Evolutionary conservation across 2,329 filamentous ascomycete species (phyloP).

Genomic region (Talaromyces amestolkiae): DNA sequence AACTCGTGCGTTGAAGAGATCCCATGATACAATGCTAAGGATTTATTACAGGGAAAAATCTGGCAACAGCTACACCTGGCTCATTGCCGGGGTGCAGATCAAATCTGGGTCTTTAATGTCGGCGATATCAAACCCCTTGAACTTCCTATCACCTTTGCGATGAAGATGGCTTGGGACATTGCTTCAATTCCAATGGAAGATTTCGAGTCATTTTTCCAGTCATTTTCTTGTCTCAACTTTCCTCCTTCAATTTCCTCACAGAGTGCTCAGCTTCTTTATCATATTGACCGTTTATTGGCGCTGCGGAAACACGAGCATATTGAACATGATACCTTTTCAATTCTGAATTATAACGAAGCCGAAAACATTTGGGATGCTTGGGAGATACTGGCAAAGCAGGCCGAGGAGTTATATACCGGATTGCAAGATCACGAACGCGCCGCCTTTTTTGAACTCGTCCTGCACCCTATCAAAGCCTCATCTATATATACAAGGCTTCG

Average conservation of each 20-base stretch:
- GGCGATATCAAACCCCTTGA: slow-evolving; percentile 63
- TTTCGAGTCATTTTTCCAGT: not conserved
- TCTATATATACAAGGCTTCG: slow-evolving; percentile 56
- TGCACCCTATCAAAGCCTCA: slow-evolving; percentile 60
- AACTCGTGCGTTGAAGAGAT: not conserved
- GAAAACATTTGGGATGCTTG: slow-evolving; percentile 58
- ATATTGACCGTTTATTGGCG: slow-evolving; percentile 51
- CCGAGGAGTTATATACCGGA: slow-evolving; percentile 56
- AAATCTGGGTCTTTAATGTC: slow-evolving; percentile 67
- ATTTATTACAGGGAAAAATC: slow-evolving; percentile 54
- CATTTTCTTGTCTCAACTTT: not conserved
- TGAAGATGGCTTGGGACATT: slow-evolving; percentile 9
- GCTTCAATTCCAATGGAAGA: not conserved
- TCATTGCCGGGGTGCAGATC: slow-evolving; percentile 56
- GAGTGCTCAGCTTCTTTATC: not conserved
- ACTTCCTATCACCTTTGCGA: slow-evolving; percentile 21
- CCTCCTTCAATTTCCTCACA: not conserved
- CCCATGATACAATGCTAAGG: no score
- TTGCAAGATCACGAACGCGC: slow-evolving; percentile 47
- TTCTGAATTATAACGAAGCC: slow-evolving; percentile 65
- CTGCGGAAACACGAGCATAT: slow-evolving; percentile 63
- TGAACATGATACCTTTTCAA: slow-evolving; percentile 57
- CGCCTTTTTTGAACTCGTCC: slow-evolving; percentile 62
- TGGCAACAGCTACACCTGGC: slow-evolving; percentile 65
- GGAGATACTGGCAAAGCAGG: slow-evolving; percentile 52